phyloP scores from a whole-genome alignment of 345 rosid species.

The Nephelium lappaceum region DNA sequence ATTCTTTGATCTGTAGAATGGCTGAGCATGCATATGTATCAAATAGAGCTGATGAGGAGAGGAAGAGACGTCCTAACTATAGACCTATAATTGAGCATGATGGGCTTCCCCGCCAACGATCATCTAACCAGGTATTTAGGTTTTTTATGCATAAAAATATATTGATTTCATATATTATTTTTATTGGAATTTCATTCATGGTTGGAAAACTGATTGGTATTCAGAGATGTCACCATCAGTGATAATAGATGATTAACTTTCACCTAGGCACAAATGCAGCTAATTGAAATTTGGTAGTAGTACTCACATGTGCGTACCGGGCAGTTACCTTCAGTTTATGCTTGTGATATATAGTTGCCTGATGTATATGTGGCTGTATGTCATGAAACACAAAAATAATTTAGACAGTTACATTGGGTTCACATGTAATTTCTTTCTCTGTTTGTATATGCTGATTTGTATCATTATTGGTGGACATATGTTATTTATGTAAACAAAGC shows the following conservation, averaged over 20 bases:
- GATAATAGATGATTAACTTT: background rate
- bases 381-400: background rate
- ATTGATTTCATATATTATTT: conserved; percentile 4
- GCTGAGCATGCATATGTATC: conserved; percentile 63
- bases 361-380: no score
- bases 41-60: conserved; percentile 72
- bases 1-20: conserved; percentile 43
- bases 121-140: conserved; percentile 52
- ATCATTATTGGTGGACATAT: background rate
- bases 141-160: background rate
- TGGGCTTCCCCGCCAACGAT: conserved; percentile 71
- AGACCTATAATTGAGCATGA: conserved; percentile 88
- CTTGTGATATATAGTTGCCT: no score
- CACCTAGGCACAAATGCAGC: background rate
- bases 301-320: no score
- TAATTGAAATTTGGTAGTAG: background rate
- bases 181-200: background rate
- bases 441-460: background rate
- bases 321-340: no score
- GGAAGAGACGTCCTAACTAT: conserved; percentile 59
- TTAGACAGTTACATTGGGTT: background rate
- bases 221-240: background rate
- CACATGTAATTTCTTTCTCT: background rate
- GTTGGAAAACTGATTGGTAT: background rate
- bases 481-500: background rate